phyloP scores from a whole-genome alignment of 1,284 basidiomycete species.

The Boletus mariae region DNA sequence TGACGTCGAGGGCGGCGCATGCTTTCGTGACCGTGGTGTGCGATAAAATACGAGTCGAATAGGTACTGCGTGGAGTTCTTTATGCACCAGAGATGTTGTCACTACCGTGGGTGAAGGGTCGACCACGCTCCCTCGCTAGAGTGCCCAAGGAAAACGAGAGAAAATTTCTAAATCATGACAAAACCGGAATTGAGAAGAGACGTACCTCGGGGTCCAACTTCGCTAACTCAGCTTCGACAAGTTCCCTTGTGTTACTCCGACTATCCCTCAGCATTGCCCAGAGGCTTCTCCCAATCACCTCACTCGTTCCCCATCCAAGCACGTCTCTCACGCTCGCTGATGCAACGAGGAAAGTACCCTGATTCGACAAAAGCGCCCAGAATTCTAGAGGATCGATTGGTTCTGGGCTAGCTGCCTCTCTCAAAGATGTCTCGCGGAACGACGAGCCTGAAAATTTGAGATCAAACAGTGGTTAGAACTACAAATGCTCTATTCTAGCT shows the following conservation, averaged over 20 bases:
- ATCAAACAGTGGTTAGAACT: background rate
- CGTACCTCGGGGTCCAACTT: slow-evolving; percentile 21
- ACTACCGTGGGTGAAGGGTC: slow-evolving; percentile 23
- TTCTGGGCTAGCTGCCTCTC: background rate
- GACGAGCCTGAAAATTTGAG: slow-evolving; percentile 9
- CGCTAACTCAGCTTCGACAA: slow-evolving; percentile 24
- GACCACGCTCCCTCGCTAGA: slow-evolving; percentile 7
- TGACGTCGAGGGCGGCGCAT: slow-evolving; percentile 3
- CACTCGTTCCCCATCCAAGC: slow-evolving; percentile 65
- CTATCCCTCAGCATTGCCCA: slow-evolving; percentile 44
- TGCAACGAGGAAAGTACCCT: slow-evolving; percentile 52
- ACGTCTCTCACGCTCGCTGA: slow-evolving; percentile 50
- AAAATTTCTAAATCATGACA: background rate
- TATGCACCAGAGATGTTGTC: slow-evolving; percentile 24
- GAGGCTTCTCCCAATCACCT: slow-evolving; percentile 66
- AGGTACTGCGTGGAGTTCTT: slow-evolving; percentile 17
- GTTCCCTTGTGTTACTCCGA: slow-evolving; percentile 10
- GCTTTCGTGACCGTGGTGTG: slow-evolving; percentile 14
- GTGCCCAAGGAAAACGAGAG: background rate
- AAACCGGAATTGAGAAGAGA: background rate
- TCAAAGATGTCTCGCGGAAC: slow-evolving; percentile 3
- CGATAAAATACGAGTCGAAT: slow-evolving; percentile 30
- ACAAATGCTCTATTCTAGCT: background rate
- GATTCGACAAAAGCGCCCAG: slow-evolving; percentile 54
- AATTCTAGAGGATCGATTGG: slow-evolving; percentile 39